These are phyloP conservation scores for Boletus tylopilopsis DNA, from an alignment of 768 basidiomycete species.

Conservation along the genomic window DNA sequence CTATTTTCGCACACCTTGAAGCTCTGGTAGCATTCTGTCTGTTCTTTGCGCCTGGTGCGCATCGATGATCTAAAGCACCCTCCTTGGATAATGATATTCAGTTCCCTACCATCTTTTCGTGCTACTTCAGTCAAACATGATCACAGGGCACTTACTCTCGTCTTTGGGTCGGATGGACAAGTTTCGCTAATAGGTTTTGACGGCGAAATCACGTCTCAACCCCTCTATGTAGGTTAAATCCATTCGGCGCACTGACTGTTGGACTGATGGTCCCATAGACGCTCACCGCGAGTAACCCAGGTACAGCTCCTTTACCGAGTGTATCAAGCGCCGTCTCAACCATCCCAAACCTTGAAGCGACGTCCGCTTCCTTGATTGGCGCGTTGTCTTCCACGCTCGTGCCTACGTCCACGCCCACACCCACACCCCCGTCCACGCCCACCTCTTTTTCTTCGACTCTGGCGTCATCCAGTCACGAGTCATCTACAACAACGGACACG, in stretches of 20 bases:
- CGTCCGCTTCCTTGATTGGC: conserved; percentile 7
- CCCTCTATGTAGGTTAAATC: conserved; percentile 3
- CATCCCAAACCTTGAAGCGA: conserved; percentile 19
- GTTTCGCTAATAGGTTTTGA: conserved; percentile 24
- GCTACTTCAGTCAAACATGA: conserved; percentile 12
- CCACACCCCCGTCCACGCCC: not conserved
- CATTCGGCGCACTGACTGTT: too few species aligned
- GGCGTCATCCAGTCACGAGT: conserved; percentile 5
- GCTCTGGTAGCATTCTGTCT: conserved; percentile 14
- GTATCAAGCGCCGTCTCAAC: conserved; percentile 4
- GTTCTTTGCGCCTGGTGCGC: conserved; percentile 30
- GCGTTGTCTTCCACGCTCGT: conserved; percentile 3
- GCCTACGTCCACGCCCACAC: conserved; percentile 1
- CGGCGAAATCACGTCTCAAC: not conserved
- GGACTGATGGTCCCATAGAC: conserved; percentile 8
- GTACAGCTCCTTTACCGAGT: not conserved
- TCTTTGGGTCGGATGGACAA: conserved; percentile 27
- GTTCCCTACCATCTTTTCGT: conserved; percentile 6
- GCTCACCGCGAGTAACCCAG: not conserved
- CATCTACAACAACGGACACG: conserved; percentile 9
- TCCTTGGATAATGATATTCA: conserved; percentile 19
- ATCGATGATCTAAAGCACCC: conserved; percentile 16
- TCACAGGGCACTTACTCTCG: conserved; percentile 21
- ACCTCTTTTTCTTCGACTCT: not conserved
- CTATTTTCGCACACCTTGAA: conserved; percentile 8